Evolutionary conservation across 1,139 yeast species (phyloP).

Genomic region (Scheffersomyces insectosa): DNA sequence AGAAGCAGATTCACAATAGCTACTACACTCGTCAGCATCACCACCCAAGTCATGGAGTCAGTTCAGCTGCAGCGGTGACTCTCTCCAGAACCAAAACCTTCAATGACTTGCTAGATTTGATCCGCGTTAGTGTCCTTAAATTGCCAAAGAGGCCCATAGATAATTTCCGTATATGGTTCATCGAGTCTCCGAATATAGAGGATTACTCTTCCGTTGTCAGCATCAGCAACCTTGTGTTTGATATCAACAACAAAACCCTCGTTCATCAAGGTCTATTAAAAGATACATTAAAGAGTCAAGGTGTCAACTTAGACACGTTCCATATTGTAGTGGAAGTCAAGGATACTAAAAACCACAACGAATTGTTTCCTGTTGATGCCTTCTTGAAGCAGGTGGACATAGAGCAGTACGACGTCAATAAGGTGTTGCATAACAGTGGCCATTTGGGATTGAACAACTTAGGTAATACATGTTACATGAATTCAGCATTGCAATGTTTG

Average conservation of each 20-base stretch:
- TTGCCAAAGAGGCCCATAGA: constrained; percentile 7
- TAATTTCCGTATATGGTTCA: constrained; percentile 39
- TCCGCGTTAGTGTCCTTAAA: constrained; percentile 20
- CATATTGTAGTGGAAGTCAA: constrained; percentile 37
- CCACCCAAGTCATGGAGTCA: constrained; percentile 2
- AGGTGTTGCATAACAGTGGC: constrained; percentile 27
- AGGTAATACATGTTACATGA: constrained; percentile 97
- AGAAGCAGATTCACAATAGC: constrained; percentile 10
- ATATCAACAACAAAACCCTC: constrained; percentile 30
- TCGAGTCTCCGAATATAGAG: constrained; percentile 25
- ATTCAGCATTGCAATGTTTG: constrained; percentile 90
- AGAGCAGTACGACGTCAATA: constrained; percentile 17
- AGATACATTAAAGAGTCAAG: constrained; percentile 32
- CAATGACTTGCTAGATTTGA: constrained; percentile 29
- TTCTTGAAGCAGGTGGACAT: constrained; percentile 20
- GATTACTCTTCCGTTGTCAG: constrained; percentile 27
- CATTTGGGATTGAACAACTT: constrained; percentile 70
- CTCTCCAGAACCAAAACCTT: constrained; percentile 38
- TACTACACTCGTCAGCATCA: constrained; percentile 11
- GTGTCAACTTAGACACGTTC: constrained; percentile 25
- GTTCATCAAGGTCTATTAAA: constrained; percentile 27
- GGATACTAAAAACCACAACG: constrained; percentile 19
- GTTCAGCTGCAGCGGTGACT: constrained; percentile 12
- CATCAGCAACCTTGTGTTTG: constrained; percentile 29
- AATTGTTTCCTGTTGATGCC: constrained; percentile 30